phyloP scores from a whole-genome alignment of 768 basidiomycete species.

The Leccinum rimulosum region DNA sequence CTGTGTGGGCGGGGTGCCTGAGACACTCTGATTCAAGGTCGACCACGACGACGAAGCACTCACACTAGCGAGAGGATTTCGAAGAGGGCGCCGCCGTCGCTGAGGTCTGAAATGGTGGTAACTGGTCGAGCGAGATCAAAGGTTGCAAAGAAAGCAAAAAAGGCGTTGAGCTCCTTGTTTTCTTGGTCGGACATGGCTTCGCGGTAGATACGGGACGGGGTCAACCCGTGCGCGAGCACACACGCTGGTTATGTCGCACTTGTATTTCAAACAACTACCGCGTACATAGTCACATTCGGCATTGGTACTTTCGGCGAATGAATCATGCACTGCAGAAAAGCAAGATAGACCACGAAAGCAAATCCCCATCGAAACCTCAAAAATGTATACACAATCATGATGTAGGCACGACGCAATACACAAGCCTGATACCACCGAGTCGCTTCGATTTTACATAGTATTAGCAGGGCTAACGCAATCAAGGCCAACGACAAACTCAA shows the following conservation, averaged over 20 bases:
- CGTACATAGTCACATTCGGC: too few relatives aligned
- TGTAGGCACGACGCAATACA: too few relatives aligned
- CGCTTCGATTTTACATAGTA: not conserved
- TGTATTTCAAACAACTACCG: not conserved
- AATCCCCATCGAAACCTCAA: too few relatives aligned
- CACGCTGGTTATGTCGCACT: not conserved
- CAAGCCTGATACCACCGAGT: not conserved
- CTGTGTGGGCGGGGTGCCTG: slow-evolving; percentile 37
- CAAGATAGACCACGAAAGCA: too few relatives aligned
- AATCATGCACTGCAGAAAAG: too few relatives aligned
- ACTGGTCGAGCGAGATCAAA: slow-evolving; percentile 69
- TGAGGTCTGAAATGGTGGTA: slow-evolving; percentile 63
- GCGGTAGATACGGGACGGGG: not conserved
- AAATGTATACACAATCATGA: too few relatives aligned
- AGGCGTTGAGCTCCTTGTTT: slow-evolving; percentile 71
- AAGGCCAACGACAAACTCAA: not conserved
- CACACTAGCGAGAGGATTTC: slow-evolving; percentile 77
- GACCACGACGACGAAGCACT: slow-evolving; percentile 26
- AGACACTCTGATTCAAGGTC: slow-evolving; percentile 3
- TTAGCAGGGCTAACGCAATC: slow-evolving; percentile 11
- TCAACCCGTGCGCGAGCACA: slow-evolving; percentile 7
- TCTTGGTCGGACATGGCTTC: slow-evolving; percentile 38
- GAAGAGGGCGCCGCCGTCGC: slow-evolving; percentile 75
- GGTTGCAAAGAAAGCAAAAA: slow-evolving; percentile 76
- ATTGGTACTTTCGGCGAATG: too few relatives aligned